Evolutionary conservation across 208 protist genomes (phyloP).

Genomic region (Trichomonas vaginalis): DNA sequence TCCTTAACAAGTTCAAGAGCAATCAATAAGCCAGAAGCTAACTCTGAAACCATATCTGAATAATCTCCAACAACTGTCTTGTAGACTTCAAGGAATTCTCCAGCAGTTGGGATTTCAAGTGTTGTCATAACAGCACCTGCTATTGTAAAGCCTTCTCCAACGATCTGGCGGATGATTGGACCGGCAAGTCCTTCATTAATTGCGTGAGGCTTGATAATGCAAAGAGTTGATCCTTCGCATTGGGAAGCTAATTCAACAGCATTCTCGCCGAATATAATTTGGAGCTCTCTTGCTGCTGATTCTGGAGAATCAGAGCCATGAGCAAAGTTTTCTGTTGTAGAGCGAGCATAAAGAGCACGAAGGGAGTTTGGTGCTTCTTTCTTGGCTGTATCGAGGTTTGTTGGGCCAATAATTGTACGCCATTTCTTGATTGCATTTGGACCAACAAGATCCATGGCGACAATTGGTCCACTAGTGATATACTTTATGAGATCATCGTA

Average conservation of each 20-base stretch:
- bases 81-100: not conserved
- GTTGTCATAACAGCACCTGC: not conserved
- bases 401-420: conserved; percentile 1
- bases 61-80: not conserved
- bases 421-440: not conserved
- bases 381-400: not conserved
- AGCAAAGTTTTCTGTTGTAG: conserved; percentile 12
- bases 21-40: not conserved
- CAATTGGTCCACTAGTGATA: not conserved
- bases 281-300: not conserved
- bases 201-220: not conserved
- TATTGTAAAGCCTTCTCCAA: not conserved
- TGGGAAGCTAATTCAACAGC: not conserved
- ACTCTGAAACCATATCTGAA: not conserved
- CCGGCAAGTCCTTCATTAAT: not conserved
- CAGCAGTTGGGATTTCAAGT: not conserved
- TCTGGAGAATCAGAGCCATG: conserved; percentile 15
- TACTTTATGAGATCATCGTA: not conserved
- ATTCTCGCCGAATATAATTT: not conserved
- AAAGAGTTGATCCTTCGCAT: not conserved
- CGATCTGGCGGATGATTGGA: not conserved
- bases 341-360: not conserved
- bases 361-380: conserved; percentile 3
- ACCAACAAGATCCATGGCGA: not conserved
- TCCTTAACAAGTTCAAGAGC: not conserved